Base-by-base conservation (phyloP, 179 eudicot species). In the Actinidia arguta region DNA sequence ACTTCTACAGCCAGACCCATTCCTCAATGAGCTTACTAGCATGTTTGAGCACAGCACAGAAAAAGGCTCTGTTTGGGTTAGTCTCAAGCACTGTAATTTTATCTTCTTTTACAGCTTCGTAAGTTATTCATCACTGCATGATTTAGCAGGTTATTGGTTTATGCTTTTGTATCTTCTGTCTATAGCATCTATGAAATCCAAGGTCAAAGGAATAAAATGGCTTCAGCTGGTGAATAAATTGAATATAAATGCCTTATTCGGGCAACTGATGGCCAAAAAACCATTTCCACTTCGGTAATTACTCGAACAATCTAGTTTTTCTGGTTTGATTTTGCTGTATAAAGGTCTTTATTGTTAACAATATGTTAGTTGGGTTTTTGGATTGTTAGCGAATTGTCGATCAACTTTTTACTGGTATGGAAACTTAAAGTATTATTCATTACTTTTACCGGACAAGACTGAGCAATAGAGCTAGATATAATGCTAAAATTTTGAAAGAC, bases 221-320 rank as follows among this genome's bases (percentile, higher is more conserved):
- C 36, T 71, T 59, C 95, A 18, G 88, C 90, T 50, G 94, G 92
- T 44, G 86, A 89, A 77, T 82, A 85, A 8, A 82, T 93, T 17
- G 98, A 94, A 62, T 90, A 85, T 84, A 88, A 87, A 76, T 94
- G 98, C 85, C 92, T 94, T 47, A 76, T 94, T 74, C 93, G 98
- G 73, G 98, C 98, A 72, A 93, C 97, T 78, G 94, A 94, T 87
- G 98, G 95, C 58, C 93, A 94, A 79, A 94, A 92, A 82, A 94
- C 77, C 13, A 93, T 94, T 64, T 87, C 97, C 0, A 91, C 98
- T 17, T 85, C 92, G 86, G 98, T 94, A 90, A 64, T 5, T 70
- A 25, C 8, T 79, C 63, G 24, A 8, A 18, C 12, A 58, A 17
- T 46, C 44, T 27, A 16, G 0, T 59, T 81, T 47, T 59, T 27